These are phyloP conservation scores for Ophiostoma pallidulum DNA, from an alignment of 2,329 filamentous ascomycete species.

Conservation along the genomic window DNA sequence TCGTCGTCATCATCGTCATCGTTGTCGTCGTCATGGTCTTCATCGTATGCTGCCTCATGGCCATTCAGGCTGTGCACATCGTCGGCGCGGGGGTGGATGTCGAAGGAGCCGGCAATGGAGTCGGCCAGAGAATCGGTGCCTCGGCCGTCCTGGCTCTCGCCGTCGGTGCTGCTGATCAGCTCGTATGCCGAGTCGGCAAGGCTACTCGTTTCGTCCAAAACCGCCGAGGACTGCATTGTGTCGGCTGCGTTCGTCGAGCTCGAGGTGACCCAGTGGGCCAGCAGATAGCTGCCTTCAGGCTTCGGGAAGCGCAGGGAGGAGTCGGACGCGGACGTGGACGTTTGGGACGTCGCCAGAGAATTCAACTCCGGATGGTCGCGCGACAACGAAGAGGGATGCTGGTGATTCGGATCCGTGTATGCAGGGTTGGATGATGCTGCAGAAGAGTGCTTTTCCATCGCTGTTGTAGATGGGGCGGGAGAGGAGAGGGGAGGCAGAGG, in stretches of 20 bases:
- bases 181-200: slow-evolving; percentile 49
- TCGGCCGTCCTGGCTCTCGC: slow-evolving; percentile 41
- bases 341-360: slow-evolving; percentile 7
- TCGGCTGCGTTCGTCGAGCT: slow-evolving; percentile 38
- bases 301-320: slow-evolving; percentile 47
- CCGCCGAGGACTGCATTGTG: slow-evolving; percentile 34
- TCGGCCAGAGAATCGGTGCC: slow-evolving; percentile 35
- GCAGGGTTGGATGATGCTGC: slow-evolving; percentile 12
- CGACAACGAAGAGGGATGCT: slow-evolving; percentile 1
- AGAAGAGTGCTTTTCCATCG: slow-evolving; percentile 16
- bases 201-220: slow-evolving; percentile 36
- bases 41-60: slow-evolving; percentile 38
- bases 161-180: slow-evolving; percentile 43
- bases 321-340: slow-evolving; percentile 33
- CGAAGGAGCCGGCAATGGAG: slow-evolving; percentile 23
- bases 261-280: slow-evolving; percentile 51
- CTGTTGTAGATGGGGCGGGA: slow-evolving; percentile 7
- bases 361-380: slow-evolving; percentile 13
- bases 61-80: slow-evolving; percentile 24
- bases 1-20: slow-evolving; percentile 26
- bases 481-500: no score
- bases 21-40: slow-evolving; percentile 27
- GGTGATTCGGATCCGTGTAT: not conserved
- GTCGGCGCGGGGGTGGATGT: slow-evolving; percentile 20
- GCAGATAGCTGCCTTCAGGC: slow-evolving; percentile 44